Base-by-base conservation (phyloP, 1,284 basidiomycete species). In the Pholiota adiposa region DNA sequence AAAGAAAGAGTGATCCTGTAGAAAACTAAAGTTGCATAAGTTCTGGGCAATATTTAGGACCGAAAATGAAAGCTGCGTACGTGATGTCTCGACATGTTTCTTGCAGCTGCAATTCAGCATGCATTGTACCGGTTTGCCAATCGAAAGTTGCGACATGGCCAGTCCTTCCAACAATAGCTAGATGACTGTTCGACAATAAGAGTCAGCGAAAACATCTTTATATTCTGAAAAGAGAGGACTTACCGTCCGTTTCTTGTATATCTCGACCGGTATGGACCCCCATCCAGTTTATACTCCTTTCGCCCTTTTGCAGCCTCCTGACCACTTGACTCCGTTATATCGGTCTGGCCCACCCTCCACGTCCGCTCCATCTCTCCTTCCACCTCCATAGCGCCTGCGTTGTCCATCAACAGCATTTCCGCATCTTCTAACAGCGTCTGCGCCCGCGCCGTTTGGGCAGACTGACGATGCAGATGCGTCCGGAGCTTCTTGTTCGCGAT, bases 141-240 rank as follows among this genome's bases (percentile, higher is more conserved):
- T 98, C 96, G 69, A 98, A 97, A 0, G 95, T 94, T 1, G 94
- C 93, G n/a, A 96, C 85, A 75, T 98, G 95, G 0, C 97, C 96
- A 58, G 83, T 84, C 18, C 83, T 82, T 4, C 94, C 95, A 1
- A 86, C 92, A 64, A 97, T 87, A 0, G 93, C 94, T 54, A 97
- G 73, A 74, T 96, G 90, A 71, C 94, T 93, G 48, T 7, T 53
- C 19, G 50, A 19, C n/a, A 51, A 12, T 5, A 54, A 6, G 31
- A 16, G 14, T 52, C 9, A 50, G 23, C n/a, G n/a, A n/a, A n/a
- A n/a, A n/a, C n/a, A n/a, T n/a, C n/a, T n/a, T 34, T 31, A 49
- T 29, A 56, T 18, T 40, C 31, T 21, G 14, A 59, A 34, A 53
- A 56, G 58, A 57, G 48, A 48, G n/a, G 14, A 81, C 84, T 70